Conservation (phyloP, 805 yeast genomes). For the Saccharomycopsis javanensis region DNA sequence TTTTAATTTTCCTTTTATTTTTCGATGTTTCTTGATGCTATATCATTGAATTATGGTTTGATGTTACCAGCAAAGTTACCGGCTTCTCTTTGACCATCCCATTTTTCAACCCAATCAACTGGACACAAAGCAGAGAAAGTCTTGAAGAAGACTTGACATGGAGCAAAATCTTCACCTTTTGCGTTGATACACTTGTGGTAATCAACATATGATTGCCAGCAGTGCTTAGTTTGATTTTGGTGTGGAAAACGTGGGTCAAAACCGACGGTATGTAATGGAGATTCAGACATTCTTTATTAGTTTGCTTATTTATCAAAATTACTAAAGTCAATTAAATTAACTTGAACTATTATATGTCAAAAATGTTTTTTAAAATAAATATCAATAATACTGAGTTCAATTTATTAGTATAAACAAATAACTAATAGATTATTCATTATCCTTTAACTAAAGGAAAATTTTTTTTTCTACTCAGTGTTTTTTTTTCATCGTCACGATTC, state of each 20-base stretch:
- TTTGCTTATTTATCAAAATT: not conserved
- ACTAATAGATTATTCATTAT: too few species aligned
- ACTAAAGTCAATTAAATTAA: not conserved
- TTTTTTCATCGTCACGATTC: not conserved
- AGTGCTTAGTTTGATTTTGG: slow-evolving; percentile 96
- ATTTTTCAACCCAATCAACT: slow-evolving; percentile 70
- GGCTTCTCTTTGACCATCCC: slow-evolving; percentile 75
- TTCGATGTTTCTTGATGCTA: too few species aligned
- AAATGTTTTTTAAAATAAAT: too few species aligned
- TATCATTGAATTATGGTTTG: slow-evolving; percentile 25
- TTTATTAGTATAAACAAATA: not conserved
- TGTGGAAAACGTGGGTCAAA: slow-evolving; percentile 94
- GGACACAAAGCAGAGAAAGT: slow-evolving; percentile 86
- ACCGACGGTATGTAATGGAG: slow-evolving; percentile 53
- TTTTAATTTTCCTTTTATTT: too few species aligned
- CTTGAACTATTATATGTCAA: too few species aligned
- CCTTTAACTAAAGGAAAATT: not conserved
- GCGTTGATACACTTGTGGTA: slow-evolving; percentile 95
- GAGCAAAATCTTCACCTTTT: slow-evolving; percentile 97
- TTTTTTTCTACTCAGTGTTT: not conserved
- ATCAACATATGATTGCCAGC: slow-evolving; percentile 97
- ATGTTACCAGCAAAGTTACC: slow-evolving; percentile 48
- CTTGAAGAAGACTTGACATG: slow-evolving; percentile 90
- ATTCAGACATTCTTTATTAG: slow-evolving; percentile 27
- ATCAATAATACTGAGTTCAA: too few species aligned